Base-by-base conservation (phyloP, 2,329 filamentous ascomycete genomes). In the Monilinia fructicola region DNA sequence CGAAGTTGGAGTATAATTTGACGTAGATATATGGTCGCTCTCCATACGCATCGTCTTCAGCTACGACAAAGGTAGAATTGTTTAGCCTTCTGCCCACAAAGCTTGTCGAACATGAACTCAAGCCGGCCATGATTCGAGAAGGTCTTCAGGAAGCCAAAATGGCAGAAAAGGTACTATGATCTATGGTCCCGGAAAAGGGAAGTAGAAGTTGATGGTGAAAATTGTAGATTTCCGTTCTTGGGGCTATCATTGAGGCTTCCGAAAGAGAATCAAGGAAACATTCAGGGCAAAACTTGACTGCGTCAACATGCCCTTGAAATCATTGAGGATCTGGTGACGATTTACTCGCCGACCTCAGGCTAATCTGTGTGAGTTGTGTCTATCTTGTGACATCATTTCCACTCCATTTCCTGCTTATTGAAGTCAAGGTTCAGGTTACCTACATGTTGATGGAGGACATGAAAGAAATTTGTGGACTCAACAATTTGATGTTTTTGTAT, bases 1-100 rank as follows among this genome's bases (percentile, higher is more conserved):
- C 60, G 31, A 78, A 67, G 0, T 75, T 68, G 5, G 75, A 74
- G 67, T 77, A 79, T 2, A 80, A 50, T 68, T 82, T 82, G 59
- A 76, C 77, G 68, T 82, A 83, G n/a, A 83, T 81, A 67, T 79
- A 74, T 2, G 81, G 81, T 46, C 77, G 75, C 68, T 82, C 80
- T 59, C 69, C 68, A 69, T 76, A 82, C 38, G 72, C 73, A 71
- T 83, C 81, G 66, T 80, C 76, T 70, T 83, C 81, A 21, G 76
- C 71, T 28, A 83, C 74, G 11, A 79, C 71, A 68, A 82, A 82
- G 0, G 81, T 82, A 1, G 80, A 76, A 3, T 46, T 9, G 67
- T 82, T 83, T 31, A 82, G 69, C 9, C 75, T 74, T 26, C 68
- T 70, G 54, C 73, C 74, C n/a, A 74, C 71, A 70, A 81, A 81